phyloP scores from a whole-genome alignment of 495 filamentous ascomycete genomes.

The Neurospora tetraspora region DNA sequence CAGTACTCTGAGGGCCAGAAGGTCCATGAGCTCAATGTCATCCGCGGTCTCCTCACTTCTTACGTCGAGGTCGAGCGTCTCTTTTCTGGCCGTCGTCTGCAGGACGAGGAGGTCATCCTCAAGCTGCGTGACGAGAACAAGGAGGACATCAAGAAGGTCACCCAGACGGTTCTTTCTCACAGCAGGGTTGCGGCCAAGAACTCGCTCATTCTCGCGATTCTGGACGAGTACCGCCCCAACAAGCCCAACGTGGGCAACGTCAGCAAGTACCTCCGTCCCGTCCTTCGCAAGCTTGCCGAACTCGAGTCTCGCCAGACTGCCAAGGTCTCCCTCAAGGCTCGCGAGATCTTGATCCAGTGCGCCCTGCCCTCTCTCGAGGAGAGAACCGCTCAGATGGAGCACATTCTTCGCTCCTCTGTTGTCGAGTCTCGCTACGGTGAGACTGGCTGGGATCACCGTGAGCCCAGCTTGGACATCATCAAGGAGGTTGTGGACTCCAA shows the following conservation, averaged over 20 bases:
- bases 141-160: constrained; percentile 73
- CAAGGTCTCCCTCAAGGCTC: constrained; percentile 94
- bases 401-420: constrained; percentile 95
- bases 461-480: constrained; percentile 74
- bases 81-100: constrained; percentile 72
- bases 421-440: constrained; percentile 94
- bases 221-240: constrained; percentile 92
- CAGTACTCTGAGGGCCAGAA: constrained; percentile 84
- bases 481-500: constrained; percentile 98
- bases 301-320: constrained; percentile 79
- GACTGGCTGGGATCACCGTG: constrained; percentile 92
- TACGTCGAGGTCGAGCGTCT: constrained; percentile 77
- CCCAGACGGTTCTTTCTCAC: constrained; percentile 86
- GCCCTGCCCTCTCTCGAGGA: constrained; percentile 94
- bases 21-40: constrained; percentile 76
- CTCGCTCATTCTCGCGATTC: constrained; percentile 81
- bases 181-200: constrained; percentile 89
- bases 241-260: constrained; percentile 83
- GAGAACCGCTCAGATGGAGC: constrained; percentile 92
- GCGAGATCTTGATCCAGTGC: constrained; percentile 93
- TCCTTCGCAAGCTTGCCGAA: constrained; percentile 79
- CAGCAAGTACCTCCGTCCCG: constrained; percentile 73
- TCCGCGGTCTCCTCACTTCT: constrained; percentile 63
- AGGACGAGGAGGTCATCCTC: constrained; percentile 92
- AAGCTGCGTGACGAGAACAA: constrained; percentile 93